Percentiles rank a stretch among this genome's conserved stretches.
Conservation (phyloP, 768 basidiomycete genomes). For the Nidularia sp. region DNA sequence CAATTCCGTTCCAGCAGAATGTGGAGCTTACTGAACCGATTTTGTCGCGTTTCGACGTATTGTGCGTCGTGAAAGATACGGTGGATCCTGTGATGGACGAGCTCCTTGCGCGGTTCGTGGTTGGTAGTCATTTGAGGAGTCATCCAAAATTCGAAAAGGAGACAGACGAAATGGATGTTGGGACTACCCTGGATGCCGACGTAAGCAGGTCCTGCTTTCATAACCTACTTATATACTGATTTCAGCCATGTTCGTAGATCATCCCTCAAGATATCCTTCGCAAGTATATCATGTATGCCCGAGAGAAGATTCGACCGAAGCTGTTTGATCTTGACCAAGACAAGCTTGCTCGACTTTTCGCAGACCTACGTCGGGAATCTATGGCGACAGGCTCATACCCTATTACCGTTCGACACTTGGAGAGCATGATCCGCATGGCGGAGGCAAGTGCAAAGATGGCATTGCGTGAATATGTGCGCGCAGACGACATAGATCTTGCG, state of each 20-base stretch:
- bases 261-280: slow-evolving; percentile 95
- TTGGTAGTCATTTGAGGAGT: slow-evolving; percentile 90
- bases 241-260: slow-evolving; percentile 48
- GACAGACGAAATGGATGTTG: slow-evolving; percentile 91
- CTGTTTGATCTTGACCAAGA: slow-evolving; percentile 94
- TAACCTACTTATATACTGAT: background rate
- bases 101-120: slow-evolving; percentile 94
- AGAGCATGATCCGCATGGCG: slow-evolving; percentile 99
- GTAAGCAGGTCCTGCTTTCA: slow-evolving; percentile 42
- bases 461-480: slow-evolving; percentile 89
- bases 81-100: slow-evolving; percentile 98
- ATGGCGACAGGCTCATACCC: slow-evolving; percentile 98
- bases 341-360: slow-evolving; percentile 90
- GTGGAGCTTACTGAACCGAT: slow-evolving; percentile 99
- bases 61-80: slow-evolving; percentile 97
- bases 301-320: slow-evolving; percentile 90
- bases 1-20: slow-evolving; percentile 97
- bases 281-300: slow-evolving; percentile 99
- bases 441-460: slow-evolving; percentile 99
- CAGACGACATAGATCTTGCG: slow-evolving; percentile 95
- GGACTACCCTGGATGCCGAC: slow-evolving; percentile 84
- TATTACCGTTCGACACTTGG: slow-evolving; percentile 95
- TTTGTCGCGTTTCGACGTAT: slow-evolving; percentile 93
- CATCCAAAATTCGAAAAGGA: slow-evolving; percentile 90
- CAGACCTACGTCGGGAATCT: slow-evolving; percentile 93